phyloP scores from a whole-genome alignment of 202 grass and related monocot genomes.

The Cymbopogon flexuosus region DNA sequence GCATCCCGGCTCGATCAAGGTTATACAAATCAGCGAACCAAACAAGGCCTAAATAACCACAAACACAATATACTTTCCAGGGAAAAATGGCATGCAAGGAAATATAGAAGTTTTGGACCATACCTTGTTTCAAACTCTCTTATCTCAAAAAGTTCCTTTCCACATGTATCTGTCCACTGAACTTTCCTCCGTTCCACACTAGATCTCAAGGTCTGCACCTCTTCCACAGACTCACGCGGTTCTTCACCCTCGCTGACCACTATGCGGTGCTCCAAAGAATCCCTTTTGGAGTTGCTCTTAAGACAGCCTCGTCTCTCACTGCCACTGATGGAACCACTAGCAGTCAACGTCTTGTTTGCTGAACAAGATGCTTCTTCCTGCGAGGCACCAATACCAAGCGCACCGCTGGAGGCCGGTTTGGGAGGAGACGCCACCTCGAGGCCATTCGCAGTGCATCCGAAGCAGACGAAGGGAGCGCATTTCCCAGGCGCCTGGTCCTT shows the following conservation, averaged over 20 bases:
- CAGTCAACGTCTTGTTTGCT: conserved; percentile 28
- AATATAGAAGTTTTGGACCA: not conserved
- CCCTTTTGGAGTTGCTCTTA: conserved; percentile 72
- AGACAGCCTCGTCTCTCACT: conserved; percentile 64
- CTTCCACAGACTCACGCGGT: conserved; percentile 61
- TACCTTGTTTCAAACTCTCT: conserved; percentile 92
- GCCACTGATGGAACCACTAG: not conserved
- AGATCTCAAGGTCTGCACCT: conserved; percentile 58
- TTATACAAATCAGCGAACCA: too few species aligned
- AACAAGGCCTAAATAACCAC: not conserved
- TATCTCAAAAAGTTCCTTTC: conserved; percentile 92
- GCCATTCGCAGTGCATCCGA: conserved; percentile 45
- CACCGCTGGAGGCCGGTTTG: conserved; percentile 32
- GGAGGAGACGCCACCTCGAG: conserved; percentile 53
- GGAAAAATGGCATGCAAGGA: not conserved
- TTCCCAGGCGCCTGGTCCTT: conserved; percentile 49
- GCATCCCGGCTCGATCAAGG: too few species aligned
- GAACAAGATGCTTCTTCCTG: conserved; percentile 38
- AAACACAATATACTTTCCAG: not conserved
- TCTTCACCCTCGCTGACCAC: conserved; percentile 52
- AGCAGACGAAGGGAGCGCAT: conserved; percentile 77
- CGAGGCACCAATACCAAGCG: not conserved
- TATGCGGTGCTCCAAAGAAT: conserved; percentile 55
- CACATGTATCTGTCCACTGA: conserved; percentile 93
- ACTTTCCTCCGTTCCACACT: conserved; percentile 77